Evolutionary conservation across 2,329 filamentous ascomycete species (phyloP).

Genomic region (Neonectria coccinea): DNA sequence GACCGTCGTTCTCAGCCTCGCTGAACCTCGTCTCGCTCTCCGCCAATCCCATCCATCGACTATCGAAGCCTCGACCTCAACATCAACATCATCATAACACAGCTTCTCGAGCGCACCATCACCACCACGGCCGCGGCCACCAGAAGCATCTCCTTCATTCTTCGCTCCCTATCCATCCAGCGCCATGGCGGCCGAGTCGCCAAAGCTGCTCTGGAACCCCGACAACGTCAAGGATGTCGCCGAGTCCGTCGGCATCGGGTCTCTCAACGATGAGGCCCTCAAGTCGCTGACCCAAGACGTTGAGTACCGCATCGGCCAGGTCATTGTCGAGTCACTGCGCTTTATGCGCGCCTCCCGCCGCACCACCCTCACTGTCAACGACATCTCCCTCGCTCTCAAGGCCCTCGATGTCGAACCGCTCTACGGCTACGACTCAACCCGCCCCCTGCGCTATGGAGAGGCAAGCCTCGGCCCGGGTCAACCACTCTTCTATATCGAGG

Average conservation of each 20-base stretch:
- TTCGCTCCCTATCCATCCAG: constrained; percentile 2
- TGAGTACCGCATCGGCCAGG: constrained; percentile 93
- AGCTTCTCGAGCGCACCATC: constrained; percentile 4
- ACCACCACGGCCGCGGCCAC: background rate
- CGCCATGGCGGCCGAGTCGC: constrained; percentile 54
- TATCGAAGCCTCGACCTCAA: constrained; percentile 9
- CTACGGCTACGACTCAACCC: constrained; percentile 94
- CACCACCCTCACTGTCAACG: constrained; percentile 88
- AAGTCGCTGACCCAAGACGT: constrained; percentile 92
- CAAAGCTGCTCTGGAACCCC: constrained; percentile 87
- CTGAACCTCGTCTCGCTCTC: constrained; percentile 17
- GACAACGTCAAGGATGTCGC: constrained; percentile 97
- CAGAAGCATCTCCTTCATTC: background rate
- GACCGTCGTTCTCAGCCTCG: constrained; percentile 10
- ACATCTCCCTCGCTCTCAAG: constrained; percentile 86
- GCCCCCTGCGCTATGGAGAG: constrained; percentile 91
- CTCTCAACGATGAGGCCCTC: constrained; percentile 85
- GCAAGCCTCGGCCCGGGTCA: constrained; percentile 93
- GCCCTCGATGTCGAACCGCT: constrained; percentile 93
- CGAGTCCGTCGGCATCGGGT: constrained; percentile 90
- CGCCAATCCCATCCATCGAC: constrained; percentile 17
- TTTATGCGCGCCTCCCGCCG: constrained; percentile 94
- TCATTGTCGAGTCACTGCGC: constrained; percentile 92
- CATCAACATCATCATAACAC: constrained; percentile 6
- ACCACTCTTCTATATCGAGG: constrained; percentile 95